A percentile compares a stretch with the other conserved stretches of the same genome.
Conservation (phyloP, 2,329 filamentous ascomycete species). For the Ophiostoma perfectum region DNA sequence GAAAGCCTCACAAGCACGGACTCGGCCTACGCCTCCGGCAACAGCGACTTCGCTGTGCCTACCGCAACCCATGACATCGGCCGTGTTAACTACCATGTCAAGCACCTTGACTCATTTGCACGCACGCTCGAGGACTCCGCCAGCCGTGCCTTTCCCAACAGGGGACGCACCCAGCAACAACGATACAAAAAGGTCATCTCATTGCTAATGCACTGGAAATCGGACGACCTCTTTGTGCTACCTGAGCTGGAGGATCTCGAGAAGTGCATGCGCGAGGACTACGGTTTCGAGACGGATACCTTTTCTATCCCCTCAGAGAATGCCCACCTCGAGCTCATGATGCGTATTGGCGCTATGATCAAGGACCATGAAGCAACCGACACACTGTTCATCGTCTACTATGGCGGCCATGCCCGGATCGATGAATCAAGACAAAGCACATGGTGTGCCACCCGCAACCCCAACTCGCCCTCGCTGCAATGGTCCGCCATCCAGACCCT, state of each 20-base stretch:
- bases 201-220: slow-evolving; percentile 53
- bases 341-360: slow-evolving; percentile 51
- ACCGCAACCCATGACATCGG: slow-evolving; percentile 53
- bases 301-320: slow-evolving; percentile 56
- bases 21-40: slow-evolving; percentile 44
- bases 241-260: slow-evolving; percentile 54
- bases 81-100: slow-evolving; percentile 54
- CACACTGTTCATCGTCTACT: slow-evolving; percentile 54
- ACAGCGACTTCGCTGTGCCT: slow-evolving; percentile 36
- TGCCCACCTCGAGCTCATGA: slow-evolving; percentile 53
- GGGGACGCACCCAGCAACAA: slow-evolving; percentile 44
- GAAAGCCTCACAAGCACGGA: slow-evolving; percentile 45
- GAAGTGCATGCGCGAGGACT: slow-evolving; percentile 50
- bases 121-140: slow-evolving; percentile 53
- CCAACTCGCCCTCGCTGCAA: slow-evolving; percentile 52
- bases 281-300: slow-evolving; percentile 52
- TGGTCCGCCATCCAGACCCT: slow-evolving; percentile 58
- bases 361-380: slow-evolving; percentile 50
- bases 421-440: slow-evolving; percentile 56
- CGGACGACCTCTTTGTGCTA: slow-evolving; percentile 53
- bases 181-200: slow-evolving; percentile 52
- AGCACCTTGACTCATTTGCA: slow-evolving; percentile 51
- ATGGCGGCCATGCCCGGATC: slow-evolving; percentile 55
- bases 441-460: slow-evolving; percentile 53
- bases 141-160: slow-evolving; percentile 52